A percentile compares a stretch with the other conserved stretches of the same genome.
Evolutionary conservation across 176 grass and related monocot species (phyloP).

Genomic region (Thalia dealbata): DNA sequence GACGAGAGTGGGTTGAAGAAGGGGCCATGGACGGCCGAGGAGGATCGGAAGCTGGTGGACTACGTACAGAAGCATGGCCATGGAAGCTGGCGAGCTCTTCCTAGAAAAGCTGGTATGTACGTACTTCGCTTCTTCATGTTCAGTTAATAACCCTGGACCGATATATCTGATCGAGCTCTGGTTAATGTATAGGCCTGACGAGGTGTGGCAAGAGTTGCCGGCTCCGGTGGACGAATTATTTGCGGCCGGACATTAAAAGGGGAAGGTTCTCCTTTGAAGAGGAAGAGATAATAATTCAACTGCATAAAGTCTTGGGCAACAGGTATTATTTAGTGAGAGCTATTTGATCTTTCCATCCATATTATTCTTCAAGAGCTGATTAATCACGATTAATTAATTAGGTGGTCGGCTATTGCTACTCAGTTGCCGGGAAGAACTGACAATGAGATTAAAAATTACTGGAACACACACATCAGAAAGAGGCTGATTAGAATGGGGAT

Average conservation of each 20-base stretch:
- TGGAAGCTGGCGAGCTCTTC: conserved; percentile 5
- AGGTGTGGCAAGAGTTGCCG: conserved; percentile 11
- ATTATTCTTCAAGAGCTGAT: neutral
- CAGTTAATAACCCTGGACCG: neutral
- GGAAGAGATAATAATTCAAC: conserved; percentile 6
- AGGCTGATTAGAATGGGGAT: conserved; percentile 1
- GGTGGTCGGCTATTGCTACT: conserved; percentile 7
- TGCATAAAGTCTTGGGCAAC: neutral
- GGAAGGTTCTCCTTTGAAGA: conserved; percentile 10
- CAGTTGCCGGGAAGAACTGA: conserved; percentile 7
- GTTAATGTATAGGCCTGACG: neutral
- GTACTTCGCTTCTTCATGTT: neutral
- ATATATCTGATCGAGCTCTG: too few relatives aligned
- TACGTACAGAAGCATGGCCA: conserved; percentile 2
- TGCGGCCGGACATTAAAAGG: conserved; percentile 6
- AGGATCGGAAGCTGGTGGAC: conserved; percentile 5
- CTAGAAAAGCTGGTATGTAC: conserved; percentile 4
- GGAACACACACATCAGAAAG: conserved; percentile 4
- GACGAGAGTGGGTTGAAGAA: conserved; percentile 9
- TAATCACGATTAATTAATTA: neutral
- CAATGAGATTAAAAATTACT: conserved; percentile 12
- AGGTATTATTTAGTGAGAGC: too few relatives aligned
- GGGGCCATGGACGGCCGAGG: conserved; percentile 6
- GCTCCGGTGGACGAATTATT: conserved; percentile 5
- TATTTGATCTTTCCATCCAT: too few relatives aligned